Conservation (phyloP, 495 filamentous ascomycete genomes). For the Annulohypoxylon moriforme region DNA sequence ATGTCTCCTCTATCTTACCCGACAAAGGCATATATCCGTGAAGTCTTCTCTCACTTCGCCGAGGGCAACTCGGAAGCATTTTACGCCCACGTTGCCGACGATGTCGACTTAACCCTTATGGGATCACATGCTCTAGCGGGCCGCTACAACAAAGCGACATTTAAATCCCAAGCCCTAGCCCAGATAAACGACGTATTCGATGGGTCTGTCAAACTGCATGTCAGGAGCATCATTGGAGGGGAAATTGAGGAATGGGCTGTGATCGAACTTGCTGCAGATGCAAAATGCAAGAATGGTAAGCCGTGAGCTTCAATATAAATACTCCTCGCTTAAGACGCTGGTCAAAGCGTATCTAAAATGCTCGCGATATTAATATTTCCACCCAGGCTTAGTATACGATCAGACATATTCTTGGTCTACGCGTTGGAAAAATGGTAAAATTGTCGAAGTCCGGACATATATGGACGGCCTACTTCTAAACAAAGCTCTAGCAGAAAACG, state of each 20-base stretch:
- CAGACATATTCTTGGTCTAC: constrained; percentile 23
- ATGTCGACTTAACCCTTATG: constrained; percentile 15
- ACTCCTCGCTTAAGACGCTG: not conserved
- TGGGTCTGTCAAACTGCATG: constrained; percentile 12
- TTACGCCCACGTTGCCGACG: constrained; percentile 14
- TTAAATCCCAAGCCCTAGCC: not conserved
- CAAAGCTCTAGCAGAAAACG: constrained; percentile 12
- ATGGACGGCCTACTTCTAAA: constrained; percentile 21
- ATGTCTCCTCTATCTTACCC: constrained; percentile 2
- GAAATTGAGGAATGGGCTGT: constrained; percentile 24
- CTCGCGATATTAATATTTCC: not conserved
- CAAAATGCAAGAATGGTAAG: constrained; percentile 25
- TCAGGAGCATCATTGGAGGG: constrained; percentile 10
- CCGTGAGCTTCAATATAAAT: not conserved
- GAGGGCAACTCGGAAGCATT: constrained; percentile 3
- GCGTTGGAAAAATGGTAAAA: constrained; percentile 20
- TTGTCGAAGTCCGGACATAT: constrained; percentile 23
- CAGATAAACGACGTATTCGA: not conserved
- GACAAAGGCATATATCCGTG: constrained; percentile 6
- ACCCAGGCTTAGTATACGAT: constrained; percentile 6
- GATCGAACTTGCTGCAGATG: constrained; percentile 18
- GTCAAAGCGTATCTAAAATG: not conserved
- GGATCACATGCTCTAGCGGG: not conserved
- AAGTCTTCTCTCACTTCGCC: constrained; percentile 9
- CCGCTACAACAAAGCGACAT: not conserved